Evolutionary conservation across 257 asterid genomes (phyloP).

Genomic region (Gentiana straminea): DNA sequence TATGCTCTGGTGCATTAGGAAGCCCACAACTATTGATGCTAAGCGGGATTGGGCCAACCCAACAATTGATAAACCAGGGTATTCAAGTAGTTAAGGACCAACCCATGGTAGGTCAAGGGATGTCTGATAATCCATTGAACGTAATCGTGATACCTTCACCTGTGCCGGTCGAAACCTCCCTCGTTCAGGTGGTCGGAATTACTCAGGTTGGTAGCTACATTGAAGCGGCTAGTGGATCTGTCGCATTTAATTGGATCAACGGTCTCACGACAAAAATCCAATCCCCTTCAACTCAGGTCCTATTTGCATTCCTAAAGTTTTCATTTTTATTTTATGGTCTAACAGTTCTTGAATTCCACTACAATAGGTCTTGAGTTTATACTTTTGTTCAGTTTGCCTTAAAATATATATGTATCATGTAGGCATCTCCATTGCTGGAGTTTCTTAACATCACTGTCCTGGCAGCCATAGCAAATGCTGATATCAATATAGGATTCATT

Average conservation of each 20-base stretch:
- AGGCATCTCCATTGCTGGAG: constrained; percentile 16
- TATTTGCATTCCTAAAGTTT: too few relatives aligned
- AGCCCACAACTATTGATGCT: constrained; percentile 76
- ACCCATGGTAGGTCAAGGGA: constrained; percentile 61
- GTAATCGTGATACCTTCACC: constrained; percentile 46
- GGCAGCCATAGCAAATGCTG: not conserved
- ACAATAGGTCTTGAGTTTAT: too few relatives aligned
- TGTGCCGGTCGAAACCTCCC: constrained; percentile 41
- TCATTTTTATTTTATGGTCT: too few relatives aligned
- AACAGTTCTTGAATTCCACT: too few relatives aligned
- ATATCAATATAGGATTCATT: constrained; percentile 30
- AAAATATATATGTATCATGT: not conserved
- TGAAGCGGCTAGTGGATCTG: constrained; percentile 47
- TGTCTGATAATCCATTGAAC: constrained; percentile 79
- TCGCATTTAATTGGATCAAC: constrained; percentile 26
- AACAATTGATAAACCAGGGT: constrained; percentile 13
- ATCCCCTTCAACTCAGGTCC: too few relatives aligned
- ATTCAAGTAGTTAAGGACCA: constrained; percentile 23
- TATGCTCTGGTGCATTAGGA: constrained; percentile 78
- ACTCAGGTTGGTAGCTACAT: constrained; percentile 38
- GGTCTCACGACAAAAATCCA: not conserved
- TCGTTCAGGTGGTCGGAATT: constrained; percentile 52
- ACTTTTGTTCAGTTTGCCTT: too few relatives aligned
- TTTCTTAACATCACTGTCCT: constrained; percentile 12
- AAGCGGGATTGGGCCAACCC: constrained; percentile 48